Conservation (phyloP, 2,329 filamentous ascomycete genomes). For the Plenodomus biglobosus region DNA sequence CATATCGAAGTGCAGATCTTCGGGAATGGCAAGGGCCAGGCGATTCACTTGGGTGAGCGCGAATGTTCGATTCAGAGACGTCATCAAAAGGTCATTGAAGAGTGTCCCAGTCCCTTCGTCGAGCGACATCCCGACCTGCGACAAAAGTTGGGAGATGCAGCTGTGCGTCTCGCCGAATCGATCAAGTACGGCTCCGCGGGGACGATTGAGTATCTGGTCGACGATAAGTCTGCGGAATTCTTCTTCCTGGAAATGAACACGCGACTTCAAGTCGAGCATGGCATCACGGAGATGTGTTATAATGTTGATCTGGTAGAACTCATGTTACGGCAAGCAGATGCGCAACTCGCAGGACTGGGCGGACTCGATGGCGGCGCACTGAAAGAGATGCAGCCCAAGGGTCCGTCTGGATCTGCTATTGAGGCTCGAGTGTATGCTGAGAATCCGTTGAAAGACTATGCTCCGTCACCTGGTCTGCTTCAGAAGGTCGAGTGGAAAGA, state of each 20-base stretch:
- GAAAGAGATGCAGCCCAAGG: conserved; percentile 46
- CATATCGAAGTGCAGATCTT: conserved; percentile 93
- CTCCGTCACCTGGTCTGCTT: conserved; percentile 61
- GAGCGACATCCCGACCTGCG: conserved; percentile 56
- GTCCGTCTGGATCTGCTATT: conserved; percentile 53
- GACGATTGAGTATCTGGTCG: conserved; percentile 88
- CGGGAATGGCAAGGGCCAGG: conserved; percentile 76
- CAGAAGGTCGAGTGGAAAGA: conserved; percentile 60
- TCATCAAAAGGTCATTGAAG: conserved; percentile 90
- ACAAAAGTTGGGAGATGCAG: conserved; percentile 65
- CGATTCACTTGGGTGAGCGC: conserved; percentile 80
- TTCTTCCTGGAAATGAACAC: conserved; percentile 67
- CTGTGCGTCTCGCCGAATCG: conserved; percentile 64
- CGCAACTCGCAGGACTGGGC: conserved; percentile 49
- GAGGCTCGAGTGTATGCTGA: conserved; percentile 60
- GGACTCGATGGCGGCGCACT: conserved; percentile 50
- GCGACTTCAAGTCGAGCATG: conserved; percentile 60
- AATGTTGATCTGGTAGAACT: conserved; percentile 57
- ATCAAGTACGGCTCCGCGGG: conserved; percentile 78
- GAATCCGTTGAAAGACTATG: conserved; percentile 60
- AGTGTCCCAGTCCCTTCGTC: conserved; percentile 76
- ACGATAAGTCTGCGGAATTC: conserved; percentile 77
- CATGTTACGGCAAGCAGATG: conserved; percentile 59
- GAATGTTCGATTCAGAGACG: conserved; percentile 86
- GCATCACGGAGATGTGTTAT: conserved; percentile 60